Evolutionary conservation across 352 stramenopile species (phyloP), one percentile per base, ranked within the genome.

Genomic region (Thalassiosira hispida): DNA sequence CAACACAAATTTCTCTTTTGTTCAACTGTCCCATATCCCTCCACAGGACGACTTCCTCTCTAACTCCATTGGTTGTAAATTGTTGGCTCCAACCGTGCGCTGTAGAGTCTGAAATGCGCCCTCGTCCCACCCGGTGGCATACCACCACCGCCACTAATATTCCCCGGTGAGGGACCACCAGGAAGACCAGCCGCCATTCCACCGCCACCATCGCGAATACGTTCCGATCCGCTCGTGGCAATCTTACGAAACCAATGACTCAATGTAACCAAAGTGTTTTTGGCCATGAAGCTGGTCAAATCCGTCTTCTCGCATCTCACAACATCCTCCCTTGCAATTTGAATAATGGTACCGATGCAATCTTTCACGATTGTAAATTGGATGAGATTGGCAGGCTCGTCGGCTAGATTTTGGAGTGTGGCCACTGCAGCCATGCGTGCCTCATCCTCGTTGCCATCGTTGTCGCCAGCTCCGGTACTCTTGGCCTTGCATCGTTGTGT

Each of bases 361-460:
- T 92, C 70, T 11, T 85, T 68, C 22, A 87, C 87, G 33, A 91
- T 92, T 3, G 77, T 88, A 60, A 93, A 88, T 16, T 86, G 86
- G 20, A 92, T 91, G 0, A 93, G 78, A 71, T 93, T 92, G 9
- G 84, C 84, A 6, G 88, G 88, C 59, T 93, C 88, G 61, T 93
- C 82, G 22, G 83, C 82, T 0, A 93, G 61, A 67, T 91, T 91
- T 69, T 93, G 89, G 1, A 93, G 59, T 5, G 84, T 67, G 18
- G 80, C 79, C 40, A 92, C 70, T 6, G 85, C 88, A 16, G 85
- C 69, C 42, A 91, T 47, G 8, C 71, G 69, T 27, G 85, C 79
- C 49, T 82, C 76, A 6, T 78, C 44, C 38, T 76, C 63, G 25
- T 59, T 84, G n/a, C 40, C 70, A 35, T 55, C 56, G 46, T 38